Evolutionary conservation across 2,329 filamentous ascomycete species (phyloP).

Genomic region (Epichloe sylvatica): DNA sequence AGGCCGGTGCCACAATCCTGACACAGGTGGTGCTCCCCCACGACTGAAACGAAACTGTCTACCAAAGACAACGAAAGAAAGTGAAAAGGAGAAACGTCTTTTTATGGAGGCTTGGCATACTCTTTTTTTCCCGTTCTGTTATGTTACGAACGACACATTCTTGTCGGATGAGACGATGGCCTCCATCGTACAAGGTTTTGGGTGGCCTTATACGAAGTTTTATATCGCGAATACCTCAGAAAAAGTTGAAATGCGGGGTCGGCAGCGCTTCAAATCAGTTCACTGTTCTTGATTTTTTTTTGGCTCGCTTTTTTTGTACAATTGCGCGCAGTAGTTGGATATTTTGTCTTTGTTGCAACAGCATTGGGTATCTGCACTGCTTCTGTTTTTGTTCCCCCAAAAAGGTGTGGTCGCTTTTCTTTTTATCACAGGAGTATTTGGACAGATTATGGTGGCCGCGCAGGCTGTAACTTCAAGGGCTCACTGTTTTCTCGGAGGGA

Average conservation of each 20-base stretch:
- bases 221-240: neutral
- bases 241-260: constrained; percentile 1
- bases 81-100: neutral
- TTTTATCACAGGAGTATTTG: neutral
- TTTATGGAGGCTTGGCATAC: neutral
- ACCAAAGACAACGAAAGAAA: neutral
- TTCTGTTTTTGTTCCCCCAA: neutral
- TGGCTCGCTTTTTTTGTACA: constrained; percentile 5
- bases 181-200: neutral
- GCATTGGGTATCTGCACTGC: constrained; percentile 1
- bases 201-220: neutral
- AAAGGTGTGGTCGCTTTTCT: neutral
- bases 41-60: constrained; percentile 1
- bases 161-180: neutral
- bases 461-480: neutral
- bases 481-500: neutral
- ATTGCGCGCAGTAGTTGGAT: neutral
- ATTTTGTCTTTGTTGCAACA: neutral
- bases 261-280: constrained; percentile 5
- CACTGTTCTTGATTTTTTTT: constrained; percentile 8
- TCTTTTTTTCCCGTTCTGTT: neutral
- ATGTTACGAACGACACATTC: neutral
- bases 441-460: neutral
- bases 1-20: neutral
- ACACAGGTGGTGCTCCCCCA: neutral